Percentiles rank a stretch among this genome's conserved stretches.
Conservation (phyloP, 164 flowering plant species). For the Vitis riparia region DNA sequence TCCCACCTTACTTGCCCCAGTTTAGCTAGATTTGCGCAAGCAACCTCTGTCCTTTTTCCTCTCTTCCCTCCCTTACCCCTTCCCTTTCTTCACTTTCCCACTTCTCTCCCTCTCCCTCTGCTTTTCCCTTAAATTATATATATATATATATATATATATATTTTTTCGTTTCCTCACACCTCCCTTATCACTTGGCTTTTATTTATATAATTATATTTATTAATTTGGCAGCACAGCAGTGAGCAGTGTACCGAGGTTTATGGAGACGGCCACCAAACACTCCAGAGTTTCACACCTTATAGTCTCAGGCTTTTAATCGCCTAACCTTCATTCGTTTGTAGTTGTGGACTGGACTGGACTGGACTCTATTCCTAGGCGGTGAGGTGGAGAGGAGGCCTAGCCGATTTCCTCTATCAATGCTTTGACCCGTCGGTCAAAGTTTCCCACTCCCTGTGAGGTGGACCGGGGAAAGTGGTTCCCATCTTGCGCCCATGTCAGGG, state of each 20-base stretch:
- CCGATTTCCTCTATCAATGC: background rate
- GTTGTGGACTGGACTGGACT: background rate
- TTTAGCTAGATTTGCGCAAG: conserved; percentile 59
- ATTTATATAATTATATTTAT: no score
- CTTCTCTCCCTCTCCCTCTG: conserved; percentile 3
- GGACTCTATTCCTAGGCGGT: conserved; percentile 2
- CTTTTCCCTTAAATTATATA: background rate
- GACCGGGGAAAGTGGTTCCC: background rate
- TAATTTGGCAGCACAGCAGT: background rate
- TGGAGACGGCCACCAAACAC: conserved; percentile 27
- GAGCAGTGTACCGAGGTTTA: conserved; percentile 20
- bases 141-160: no score
- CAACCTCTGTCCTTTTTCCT: conserved; percentile 29
- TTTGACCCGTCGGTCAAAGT: conserved; percentile 7
- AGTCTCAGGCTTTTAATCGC: conserved; percentile 1
- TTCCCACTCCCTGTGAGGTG: background rate
- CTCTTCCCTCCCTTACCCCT: conserved; percentile 4
- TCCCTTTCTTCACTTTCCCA: conserved; percentile 5
- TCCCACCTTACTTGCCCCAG: conserved; percentile 12
- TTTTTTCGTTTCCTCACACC: no score
- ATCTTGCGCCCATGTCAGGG: background rate
- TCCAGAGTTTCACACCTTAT: background rate
- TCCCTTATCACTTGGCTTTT: no score
- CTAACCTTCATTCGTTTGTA: conserved; percentile 20
- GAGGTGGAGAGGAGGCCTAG: background rate